Percentiles rank a stretch among this genome's conserved stretches.
phyloP scores from a whole-genome alignment of 495 filamentous ascomycete species.

The Aspergillus sclerotiicarbonarius region DNA sequence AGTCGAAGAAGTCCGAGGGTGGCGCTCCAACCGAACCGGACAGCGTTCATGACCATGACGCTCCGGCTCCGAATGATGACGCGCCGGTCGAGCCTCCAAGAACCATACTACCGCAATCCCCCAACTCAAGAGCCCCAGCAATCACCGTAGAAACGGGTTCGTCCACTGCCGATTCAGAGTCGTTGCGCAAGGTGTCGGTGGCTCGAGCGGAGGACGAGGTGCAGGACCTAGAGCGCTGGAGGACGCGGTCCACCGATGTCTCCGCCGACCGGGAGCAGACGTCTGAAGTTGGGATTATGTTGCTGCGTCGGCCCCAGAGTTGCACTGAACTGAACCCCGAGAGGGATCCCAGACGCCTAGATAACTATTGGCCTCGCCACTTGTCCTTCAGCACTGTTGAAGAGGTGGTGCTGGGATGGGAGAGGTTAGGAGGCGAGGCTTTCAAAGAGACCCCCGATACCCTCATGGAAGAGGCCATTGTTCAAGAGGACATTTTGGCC shows the following conservation, averaged over 20 bases:
- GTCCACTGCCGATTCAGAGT: slow-evolving; percentile 20
- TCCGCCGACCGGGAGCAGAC: slow-evolving; percentile 29
- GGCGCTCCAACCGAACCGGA: slow-evolving; percentile 23
- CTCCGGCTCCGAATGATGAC: slow-evolving; percentile 19
- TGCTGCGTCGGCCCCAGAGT: slow-evolving; percentile 47
- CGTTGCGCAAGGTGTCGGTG: slow-evolving; percentile 17
- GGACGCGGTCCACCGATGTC: slow-evolving; percentile 36
- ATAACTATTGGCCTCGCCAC: slow-evolving; percentile 65
- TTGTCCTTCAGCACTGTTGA: slow-evolving; percentile 89
- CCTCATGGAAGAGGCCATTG: slow-evolving; percentile 42
- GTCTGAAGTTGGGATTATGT: slow-evolving; percentile 30
- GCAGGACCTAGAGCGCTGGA: slow-evolving; percentile 33
- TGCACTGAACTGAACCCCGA: slow-evolving; percentile 32
- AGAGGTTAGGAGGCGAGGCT: slow-evolving; percentile 41
- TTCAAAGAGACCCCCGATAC: slow-evolving; percentile 25
- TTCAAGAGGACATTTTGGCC: slow-evolving; percentile 48
- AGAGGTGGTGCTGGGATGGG: slow-evolving; percentile 77
- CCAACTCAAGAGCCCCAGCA: slow-evolving; percentile 32
- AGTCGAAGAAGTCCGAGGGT: slow-evolving; percentile 17
- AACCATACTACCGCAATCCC: slow-evolving; percentile 17
- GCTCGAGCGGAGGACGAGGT: slow-evolving; percentile 24
- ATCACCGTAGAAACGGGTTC: slow-evolving; percentile 35
- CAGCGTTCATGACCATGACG: slow-evolving; percentile 17
- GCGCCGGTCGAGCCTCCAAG: slow-evolving; percentile 10
- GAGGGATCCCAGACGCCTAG: slow-evolving; percentile 22